Evolutionary conservation across 257 asterid species (phyloP), one percentile per base, ranked within the genome.

Genomic region (Solanum ossicruentum): DNA sequence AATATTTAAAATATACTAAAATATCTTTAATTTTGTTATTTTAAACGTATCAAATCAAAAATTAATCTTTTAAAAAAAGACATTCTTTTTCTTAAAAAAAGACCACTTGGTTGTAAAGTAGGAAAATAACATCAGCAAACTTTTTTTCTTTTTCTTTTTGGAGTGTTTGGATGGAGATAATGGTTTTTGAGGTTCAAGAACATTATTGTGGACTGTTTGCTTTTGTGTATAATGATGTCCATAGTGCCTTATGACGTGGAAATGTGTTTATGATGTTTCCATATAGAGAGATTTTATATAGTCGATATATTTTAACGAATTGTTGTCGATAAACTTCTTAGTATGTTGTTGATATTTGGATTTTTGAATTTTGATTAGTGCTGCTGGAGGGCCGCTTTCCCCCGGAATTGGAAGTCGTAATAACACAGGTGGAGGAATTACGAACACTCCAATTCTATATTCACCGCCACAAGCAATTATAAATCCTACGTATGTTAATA

Each of bases 381-480:
- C 89, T 13, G 97, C 96, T 23, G 97, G 97, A 58, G 94, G 93
- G 84, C 18, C 67, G 1, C 77, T 88, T 26, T 52, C 87, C 11
- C 81, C 89, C 0, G 65, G 16, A 52, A 17, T 6, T 0, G 83
- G 49, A 78, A 65, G 65, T 0, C 23, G 1, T 16, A 90, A 85
- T 1, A 83, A 83, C 9, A 81, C 84, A 8, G 10, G 73, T 12
- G 87, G 89, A 63, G 89, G 84, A 39, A 61, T 51, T 60, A 15
- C 89, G 7, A 88, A 85, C 67, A 81, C 86, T 10, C 92, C 94
- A 9, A 8, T 61, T 12, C 1, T 83, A 41, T 80, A 26, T 26
- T 93, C 93, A 12, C 90, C 95, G 3, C 92, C 93, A 28, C 89
- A 88, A 10, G 87, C 83, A 32, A 86, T 85, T 71, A 78, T 86